Evolutionary conservation across 2,329 filamentous ascomycete species (phyloP).

Genomic region (Amylocarpus encephaloides): DNA sequence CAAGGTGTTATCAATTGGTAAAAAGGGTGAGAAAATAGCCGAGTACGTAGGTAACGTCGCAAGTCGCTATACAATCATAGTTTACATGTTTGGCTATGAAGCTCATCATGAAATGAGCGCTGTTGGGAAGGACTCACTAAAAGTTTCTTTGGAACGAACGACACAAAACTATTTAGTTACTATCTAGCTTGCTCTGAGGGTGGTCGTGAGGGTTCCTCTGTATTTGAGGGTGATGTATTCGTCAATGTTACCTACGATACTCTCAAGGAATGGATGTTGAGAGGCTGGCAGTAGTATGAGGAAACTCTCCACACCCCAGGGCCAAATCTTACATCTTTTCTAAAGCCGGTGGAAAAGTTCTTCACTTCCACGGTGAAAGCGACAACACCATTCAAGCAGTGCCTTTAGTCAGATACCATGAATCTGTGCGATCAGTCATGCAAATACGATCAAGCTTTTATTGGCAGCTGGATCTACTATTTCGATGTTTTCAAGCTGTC

Average conservation of each 20-base stretch:
- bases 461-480: background rate
- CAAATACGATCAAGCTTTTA: background rate
- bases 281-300: constrained; percentile 41
- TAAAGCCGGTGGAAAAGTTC: constrained; percentile 46
- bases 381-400: constrained; percentile 47
- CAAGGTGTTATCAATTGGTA: too few relatives aligned
- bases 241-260: constrained; percentile 49
- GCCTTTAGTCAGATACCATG: constrained; percentile 49
- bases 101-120: constrained; percentile 33
- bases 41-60: too few relatives aligned
- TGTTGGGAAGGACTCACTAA: constrained; percentile 39
- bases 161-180: constrained; percentile 14
- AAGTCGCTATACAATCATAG: too few relatives aligned
- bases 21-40: background rate
- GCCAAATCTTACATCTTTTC: constrained; percentile 46
- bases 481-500: constrained; percentile 1
- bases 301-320: constrained; percentile 48
- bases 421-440: constrained; percentile 43
- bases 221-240: constrained; percentile 35
- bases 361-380: constrained; percentile 53
- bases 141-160: constrained; percentile 35
- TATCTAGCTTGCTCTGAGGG: constrained; percentile 40
- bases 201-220: constrained; percentile 41
- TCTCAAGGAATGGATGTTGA: constrained; percentile 47
- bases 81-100: constrained; percentile 36